Base-by-base conservation (phyloP, 192 early-diverging fungal species). In the Backusella australiensis region DNA sequence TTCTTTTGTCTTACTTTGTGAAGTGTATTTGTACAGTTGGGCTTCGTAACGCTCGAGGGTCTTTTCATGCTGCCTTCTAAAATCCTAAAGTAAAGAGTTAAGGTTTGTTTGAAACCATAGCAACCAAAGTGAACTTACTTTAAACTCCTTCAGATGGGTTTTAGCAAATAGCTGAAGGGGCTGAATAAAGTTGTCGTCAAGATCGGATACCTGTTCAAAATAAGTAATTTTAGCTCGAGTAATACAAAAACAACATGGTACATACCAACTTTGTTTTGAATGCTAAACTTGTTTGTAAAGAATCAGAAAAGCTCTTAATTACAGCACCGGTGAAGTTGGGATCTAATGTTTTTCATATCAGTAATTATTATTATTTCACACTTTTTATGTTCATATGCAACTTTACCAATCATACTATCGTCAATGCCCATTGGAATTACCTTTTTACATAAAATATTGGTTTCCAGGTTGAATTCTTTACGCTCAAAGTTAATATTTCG, bases 111-210 rank as follows among this genome's bases (percentile, higher is more conserved):
- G 42, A 23, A 36, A 21, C 34, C 32, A 52, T 53, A 14, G 39
- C 17, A 38, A 68, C 32, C n/a, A 68, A 19, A 26, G 72, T 75
- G 1, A 56, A 36, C 77, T 77, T 69, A 86, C 90, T 78, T 90
- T 89, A 53, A 91, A 88, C 17, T 91, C 90, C 59, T 83, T 86
- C 44, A 92, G 72, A 66, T 92, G 91, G 14, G 85, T 90, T 67
- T 88, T 86, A 4, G 86, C 76, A 81, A 90, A 92, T 1, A 82
- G 77, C 21, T 87, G 83, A 15, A 91, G 52, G 4, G 91, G 91
- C 46, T 85, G 83, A n/a, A 91, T 68, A 29, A 91, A 74, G 39
- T 85, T 76, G 38, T 90, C 87, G 46, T 84, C 84, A n/a, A 93
- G 80, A 38, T 90, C 89, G 44, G 85, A 84, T 35, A 80, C 83